Evolutionary conservation across 331 rosid species (phyloP), one percentile per base, ranked within the genome.

Genomic region (Phaseolus coccineus): DNA sequence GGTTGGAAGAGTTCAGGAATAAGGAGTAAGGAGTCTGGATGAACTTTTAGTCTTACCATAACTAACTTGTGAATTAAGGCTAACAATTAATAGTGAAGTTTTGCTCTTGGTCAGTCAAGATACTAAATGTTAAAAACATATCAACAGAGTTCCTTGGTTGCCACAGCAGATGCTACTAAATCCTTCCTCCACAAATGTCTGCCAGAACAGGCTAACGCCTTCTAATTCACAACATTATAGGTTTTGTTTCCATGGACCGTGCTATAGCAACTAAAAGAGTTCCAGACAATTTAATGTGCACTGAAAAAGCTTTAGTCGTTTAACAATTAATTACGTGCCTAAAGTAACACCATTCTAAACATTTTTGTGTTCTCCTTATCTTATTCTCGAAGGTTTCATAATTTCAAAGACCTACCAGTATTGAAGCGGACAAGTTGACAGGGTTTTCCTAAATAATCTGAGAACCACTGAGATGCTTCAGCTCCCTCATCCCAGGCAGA

Each of bases 401-500:
- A 6, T 22, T 16, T 37, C 27, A 69, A 42, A 77, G 25, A 24
- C 71, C 71, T 73, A 94, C 98, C 97, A 27, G 89, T 62, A 78
- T 91, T 85, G 73, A 95, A 95, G 71, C 97, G 94, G 71, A 92
- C 96, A n/a, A 92, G 87, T 44, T 86, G 89, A 84, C 88, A 40
- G 56, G 97, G 94, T 73, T 85, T 88, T 63, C 92, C 93, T 12
- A 91, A 77, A 81, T 73, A 92, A 57, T 87, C 84, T 16, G 96
- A 85, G 87, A 95, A 91, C 97, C 98, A 95, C 46, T 83, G 85
- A 0, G 97, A 81, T 24, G 97, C 96, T 81, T 75, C 93, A 50
- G 62, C 85, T 81, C 98, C 98, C 86, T 92, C 98, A 40, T 92
- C 96, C 79, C 89, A 82, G n/a, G 97, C 97, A 74, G 96, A 79